These are phyloP conservation scores for Coniochaeta sp. DNA, from an alignment of 2,329 filamentous ascomycete genomes.

Conservation along the genomic window DNA sequence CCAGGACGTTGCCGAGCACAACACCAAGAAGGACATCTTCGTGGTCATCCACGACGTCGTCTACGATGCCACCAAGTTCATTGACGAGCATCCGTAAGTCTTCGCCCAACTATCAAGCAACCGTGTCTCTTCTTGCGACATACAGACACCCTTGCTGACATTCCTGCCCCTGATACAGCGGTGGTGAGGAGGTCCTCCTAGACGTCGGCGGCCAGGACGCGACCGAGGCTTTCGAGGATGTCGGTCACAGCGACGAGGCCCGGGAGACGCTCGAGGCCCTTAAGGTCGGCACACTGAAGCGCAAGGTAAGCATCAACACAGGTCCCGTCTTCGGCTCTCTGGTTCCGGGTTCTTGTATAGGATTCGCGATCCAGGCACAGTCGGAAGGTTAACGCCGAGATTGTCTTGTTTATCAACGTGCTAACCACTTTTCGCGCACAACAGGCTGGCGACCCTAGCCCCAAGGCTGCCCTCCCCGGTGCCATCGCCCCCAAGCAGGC, in stretches of 20 bases:
- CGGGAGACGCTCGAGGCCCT: constrained; percentile 83
- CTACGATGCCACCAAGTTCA: constrained; percentile 82
- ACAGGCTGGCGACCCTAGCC: constrained; percentile 71
- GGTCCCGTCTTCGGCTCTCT: too few species aligned
- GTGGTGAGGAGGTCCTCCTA: constrained; percentile 96
- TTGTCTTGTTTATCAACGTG: neutral
- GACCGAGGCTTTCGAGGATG: constrained; percentile 97
- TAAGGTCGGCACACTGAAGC: constrained; percentile 70
- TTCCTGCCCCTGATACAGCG: constrained; percentile 48
- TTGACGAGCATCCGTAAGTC: constrained; percentile 91
- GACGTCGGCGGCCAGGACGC: constrained; percentile 94
- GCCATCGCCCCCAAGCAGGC: constrained; percentile 40
- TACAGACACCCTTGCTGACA: too few species aligned
- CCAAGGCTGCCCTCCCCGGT: constrained; percentile 49
- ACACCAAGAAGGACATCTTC: constrained; percentile 89
- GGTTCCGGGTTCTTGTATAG: neutral
- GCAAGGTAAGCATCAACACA: constrained; percentile 56
- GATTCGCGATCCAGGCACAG: neutral
- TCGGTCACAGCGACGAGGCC: constrained; percentile 97
- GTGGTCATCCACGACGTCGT: constrained; percentile 94
- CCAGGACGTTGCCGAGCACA: constrained; percentile 77
- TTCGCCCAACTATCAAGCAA: neutral
- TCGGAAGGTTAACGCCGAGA: neutral
- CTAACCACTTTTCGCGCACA: neutral
- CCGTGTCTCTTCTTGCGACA: constrained; percentile 2